Percentiles rank a stretch among this genome's conserved stretches.
Evolutionary conservation across 306 rosid species (phyloP).

Genomic region (Sindora glabra): DNA sequence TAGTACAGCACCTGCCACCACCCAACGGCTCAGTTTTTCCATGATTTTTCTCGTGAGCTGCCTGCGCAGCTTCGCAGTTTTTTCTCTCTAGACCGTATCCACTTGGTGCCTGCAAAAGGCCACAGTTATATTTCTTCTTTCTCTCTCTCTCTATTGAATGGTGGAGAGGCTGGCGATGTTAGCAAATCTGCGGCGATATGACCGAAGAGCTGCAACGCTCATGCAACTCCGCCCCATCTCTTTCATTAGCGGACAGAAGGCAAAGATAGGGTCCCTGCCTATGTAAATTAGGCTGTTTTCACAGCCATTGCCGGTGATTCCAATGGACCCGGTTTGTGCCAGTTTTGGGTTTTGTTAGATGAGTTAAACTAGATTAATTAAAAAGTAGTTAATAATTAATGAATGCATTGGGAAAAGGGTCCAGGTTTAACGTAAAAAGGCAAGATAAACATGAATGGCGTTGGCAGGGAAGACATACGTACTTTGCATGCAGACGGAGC

Average conservation of each 20-base stretch:
- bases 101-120: neutral
- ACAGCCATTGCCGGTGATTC: neutral
- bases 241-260: neutral
- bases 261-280: neutral
- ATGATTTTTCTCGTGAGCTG: neutral
- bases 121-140: neutral
- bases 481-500: no score
- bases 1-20: conserved; percentile 18
- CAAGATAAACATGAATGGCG: no score
- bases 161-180: conserved; percentile 1
- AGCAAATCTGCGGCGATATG: conserved; percentile 28
- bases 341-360: no score
- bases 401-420: no score
- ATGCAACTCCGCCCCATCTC: neutral
- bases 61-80: conserved; percentile 14
- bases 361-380: no score
- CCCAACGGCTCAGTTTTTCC: no score
- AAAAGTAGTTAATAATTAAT: no score
- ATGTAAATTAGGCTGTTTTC: neutral
- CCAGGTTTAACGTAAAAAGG: no score
- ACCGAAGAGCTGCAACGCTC: conserved; percentile 17
- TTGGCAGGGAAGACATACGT: no score
- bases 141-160: neutral
- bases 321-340: no score
- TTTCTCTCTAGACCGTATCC: neutral